Evolutionary conservation across 2,329 filamentous ascomycete genomes (phyloP).

Genomic region (Sporothrix pseudoabietina): DNA sequence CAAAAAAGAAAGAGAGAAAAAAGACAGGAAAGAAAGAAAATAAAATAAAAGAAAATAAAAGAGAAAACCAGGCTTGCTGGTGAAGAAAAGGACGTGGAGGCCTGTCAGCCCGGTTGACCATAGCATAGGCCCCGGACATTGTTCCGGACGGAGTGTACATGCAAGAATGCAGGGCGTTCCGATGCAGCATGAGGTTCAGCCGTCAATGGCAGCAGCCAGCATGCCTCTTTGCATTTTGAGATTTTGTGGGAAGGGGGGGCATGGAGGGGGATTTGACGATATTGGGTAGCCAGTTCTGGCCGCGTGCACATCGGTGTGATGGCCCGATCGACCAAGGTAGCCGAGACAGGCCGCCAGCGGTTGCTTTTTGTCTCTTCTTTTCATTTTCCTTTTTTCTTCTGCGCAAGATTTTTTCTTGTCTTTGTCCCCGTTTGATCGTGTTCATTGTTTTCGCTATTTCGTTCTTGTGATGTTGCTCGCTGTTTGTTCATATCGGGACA

Average conservation of each 20-base stretch:
- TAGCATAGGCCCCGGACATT: not conserved
- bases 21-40: too few species aligned
- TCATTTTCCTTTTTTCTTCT: not conserved
- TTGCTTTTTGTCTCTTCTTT: not conserved
- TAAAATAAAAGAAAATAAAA: too few species aligned
- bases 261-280: not conserved
- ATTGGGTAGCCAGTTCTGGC: not conserved
- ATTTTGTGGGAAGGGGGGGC: not conserved
- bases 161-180: slow-evolving; percentile 6
- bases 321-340: slow-evolving; percentile 5
- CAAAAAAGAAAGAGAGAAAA: not conserved
- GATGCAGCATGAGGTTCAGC: slow-evolving; percentile 15
- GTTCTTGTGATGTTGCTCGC: not conserved
- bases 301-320: slow-evolving; percentile 9
- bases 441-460: not conserved
- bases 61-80: not conserved
- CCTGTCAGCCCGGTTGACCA: not conserved
- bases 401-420: not conserved
- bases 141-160: not conserved
- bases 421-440: not conserved
- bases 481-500: not conserved
- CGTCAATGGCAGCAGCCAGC: not conserved
- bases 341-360: not conserved
- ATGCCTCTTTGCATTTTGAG: slow-evolving; percentile 18
- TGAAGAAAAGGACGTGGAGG: not conserved